Evolutionary conservation across 2,329 filamentous ascomycete species (phyloP).

Genomic region (Ceratocystis smalleyi): DNA sequence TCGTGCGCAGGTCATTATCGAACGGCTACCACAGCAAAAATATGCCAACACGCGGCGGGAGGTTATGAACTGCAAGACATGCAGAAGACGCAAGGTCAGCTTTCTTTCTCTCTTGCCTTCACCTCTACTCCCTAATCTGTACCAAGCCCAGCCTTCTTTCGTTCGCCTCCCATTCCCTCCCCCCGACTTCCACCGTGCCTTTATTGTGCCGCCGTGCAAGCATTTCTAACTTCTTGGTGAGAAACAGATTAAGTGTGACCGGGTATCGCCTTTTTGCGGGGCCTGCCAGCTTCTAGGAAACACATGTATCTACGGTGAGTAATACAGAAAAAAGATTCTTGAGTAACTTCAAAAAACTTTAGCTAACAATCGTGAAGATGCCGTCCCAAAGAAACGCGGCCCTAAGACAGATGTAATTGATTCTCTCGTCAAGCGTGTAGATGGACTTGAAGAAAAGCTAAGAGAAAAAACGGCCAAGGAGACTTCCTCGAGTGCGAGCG

Average conservation of each 20-base stretch:
- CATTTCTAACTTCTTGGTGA: not conserved
- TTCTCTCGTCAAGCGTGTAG: conserved; percentile 63
- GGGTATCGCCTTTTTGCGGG: conserved; percentile 68
- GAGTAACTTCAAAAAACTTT: not conserved
- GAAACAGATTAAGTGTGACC: conserved; percentile 75
- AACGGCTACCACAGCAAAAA: conserved; percentile 56
- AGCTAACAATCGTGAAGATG: conserved; percentile 38
- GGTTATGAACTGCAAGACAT: conserved; percentile 93
- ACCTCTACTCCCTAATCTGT: not conserved
- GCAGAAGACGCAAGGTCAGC: conserved; percentile 73
- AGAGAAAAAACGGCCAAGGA: conserved; percentile 45
- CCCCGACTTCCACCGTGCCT: too few species aligned
- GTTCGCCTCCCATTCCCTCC: too few species aligned
- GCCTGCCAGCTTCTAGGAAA: conserved; percentile 82
- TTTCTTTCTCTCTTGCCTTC: not conserved
- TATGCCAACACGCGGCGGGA: conserved; percentile 62
- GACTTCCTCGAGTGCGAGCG: conserved; percentile 16
- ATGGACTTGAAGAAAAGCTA: conserved; percentile 66
- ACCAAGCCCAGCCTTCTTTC: too few species aligned
- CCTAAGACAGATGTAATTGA: conserved; percentile 83
- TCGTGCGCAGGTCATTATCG: conserved; percentile 65
- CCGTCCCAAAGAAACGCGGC: conserved; percentile 75
- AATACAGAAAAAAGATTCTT: not conserved
- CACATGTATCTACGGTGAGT: conserved; percentile 70
- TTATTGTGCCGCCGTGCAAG: not conserved